These are phyloP conservation scores for Chlamydomonas reinhardtii DNA, from an alignment of 163 green algal species.

Conservation along the genomic window DNA sequence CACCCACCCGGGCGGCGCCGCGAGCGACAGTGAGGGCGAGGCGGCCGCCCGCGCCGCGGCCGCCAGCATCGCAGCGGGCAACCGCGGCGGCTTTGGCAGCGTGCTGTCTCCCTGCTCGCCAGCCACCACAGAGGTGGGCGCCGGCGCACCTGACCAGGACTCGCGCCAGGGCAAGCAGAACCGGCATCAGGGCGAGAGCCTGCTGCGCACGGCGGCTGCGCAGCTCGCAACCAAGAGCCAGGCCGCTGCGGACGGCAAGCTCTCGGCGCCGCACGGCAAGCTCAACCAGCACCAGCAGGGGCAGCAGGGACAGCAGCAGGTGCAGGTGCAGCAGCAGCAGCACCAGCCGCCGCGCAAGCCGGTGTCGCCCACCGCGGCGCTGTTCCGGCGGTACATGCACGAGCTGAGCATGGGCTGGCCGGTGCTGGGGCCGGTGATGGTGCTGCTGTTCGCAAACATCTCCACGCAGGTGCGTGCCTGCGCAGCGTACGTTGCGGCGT, in stretches of 20 bases:
- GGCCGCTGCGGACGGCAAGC: too few relatives aligned
- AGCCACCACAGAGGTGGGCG: neutral
- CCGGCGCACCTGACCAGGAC: neutral
- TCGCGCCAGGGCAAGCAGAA: neutral
- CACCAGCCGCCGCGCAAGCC: neutral
- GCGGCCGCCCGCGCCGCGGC: too few relatives aligned
- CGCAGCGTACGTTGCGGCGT: too few relatives aligned
- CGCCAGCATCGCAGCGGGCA: neutral
- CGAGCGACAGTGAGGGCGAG: neutral
- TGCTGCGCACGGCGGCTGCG: neutral
- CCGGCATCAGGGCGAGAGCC: neutral
- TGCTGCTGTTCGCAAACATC: conserved; percentile 52
- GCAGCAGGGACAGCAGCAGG: too few relatives aligned
- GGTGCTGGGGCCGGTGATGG: conserved; percentile 29
- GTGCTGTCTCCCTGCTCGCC: neutral
- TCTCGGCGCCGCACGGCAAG: too few relatives aligned
- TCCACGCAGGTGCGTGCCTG: conserved; percentile 29
- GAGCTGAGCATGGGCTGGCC: conserved; percentile 40
- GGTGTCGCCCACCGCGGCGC: neutral
- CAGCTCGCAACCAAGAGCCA: neutral
- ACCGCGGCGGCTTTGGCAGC: conserved; percentile 17
- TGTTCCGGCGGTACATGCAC: conserved; percentile 35
- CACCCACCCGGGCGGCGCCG: neutral
- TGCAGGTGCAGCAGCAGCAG: neutral
- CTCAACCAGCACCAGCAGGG: neutral